A percentile compares a stretch with the other conserved stretches of the same genome.
phyloP scores from a whole-genome alignment of 1,284 basidiomycete genomes.

The Trichosporon faecale region DNA sequence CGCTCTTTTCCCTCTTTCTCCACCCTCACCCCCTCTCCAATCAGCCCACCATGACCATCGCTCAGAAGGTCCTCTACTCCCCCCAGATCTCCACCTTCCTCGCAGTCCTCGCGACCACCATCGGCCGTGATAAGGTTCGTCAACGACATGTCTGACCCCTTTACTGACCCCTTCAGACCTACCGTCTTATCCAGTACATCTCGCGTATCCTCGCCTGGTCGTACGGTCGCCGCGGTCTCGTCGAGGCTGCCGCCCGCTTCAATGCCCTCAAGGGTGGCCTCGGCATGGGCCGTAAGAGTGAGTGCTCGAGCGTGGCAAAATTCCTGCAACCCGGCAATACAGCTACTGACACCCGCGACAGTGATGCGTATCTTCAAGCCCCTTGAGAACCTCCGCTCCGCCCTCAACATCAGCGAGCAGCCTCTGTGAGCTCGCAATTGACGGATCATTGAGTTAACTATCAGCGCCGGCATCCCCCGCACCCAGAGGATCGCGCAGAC shows the following conservation, averaged over 20 bases:
- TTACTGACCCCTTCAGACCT: constrained; percentile 58
- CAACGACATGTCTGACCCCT: neutral
- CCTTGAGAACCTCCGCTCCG: constrained; percentile 89
- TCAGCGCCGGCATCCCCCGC: constrained; percentile 39
- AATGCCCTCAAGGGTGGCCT: constrained; percentile 75
- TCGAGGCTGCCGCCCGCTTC: constrained; percentile 67
- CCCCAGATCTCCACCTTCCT: constrained; percentile 72
- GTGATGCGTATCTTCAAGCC: constrained; percentile 93
- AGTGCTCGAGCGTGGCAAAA: constrained; percentile 35
- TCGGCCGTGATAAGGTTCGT: constrained; percentile 80
- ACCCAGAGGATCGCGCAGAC: constrained; percentile 67
- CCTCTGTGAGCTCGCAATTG: constrained; percentile 40
- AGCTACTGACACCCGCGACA: constrained; percentile 45
- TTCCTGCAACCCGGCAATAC: neutral
- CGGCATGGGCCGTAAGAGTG: constrained; percentile 73
- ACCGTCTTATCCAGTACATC: constrained; percentile 88
- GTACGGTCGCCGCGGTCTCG: constrained; percentile 62
- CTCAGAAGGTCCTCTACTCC: constrained; percentile 77
- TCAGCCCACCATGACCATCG: constrained; percentile 46
- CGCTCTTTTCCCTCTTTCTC: neutral
- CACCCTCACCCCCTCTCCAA: neutral
- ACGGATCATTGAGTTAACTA: neutral
- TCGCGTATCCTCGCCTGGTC: constrained; percentile 87
- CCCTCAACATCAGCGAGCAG: constrained; percentile 68
- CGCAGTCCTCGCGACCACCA: constrained; percentile 72